Conservation (phyloP, 1,139 yeast species). For the Pichia sp. region DNA sequence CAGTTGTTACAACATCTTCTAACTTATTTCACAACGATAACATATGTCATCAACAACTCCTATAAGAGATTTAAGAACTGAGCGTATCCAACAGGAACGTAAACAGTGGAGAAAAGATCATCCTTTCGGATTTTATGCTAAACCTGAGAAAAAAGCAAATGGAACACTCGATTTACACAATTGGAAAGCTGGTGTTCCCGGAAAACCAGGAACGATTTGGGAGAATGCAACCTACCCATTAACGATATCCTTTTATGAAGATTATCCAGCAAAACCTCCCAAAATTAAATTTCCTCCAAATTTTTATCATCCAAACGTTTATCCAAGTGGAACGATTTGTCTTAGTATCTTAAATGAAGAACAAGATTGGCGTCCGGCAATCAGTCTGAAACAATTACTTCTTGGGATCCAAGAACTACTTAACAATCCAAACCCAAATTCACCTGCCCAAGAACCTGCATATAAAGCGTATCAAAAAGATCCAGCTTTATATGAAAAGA, state of each 20-base stretch:
- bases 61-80: constrained; percentile 51
- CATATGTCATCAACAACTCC: constrained; percentile 7
- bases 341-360: constrained; percentile 88
- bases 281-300: constrained; percentile 81
- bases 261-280: constrained; percentile 96
- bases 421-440: constrained; percentile 84
- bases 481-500: constrained; percentile 59
- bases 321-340: constrained; percentile 95
- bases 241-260: constrained; percentile 75
- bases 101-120: constrained; percentile 98
- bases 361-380: constrained; percentile 98
- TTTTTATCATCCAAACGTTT: constrained; percentile 93
- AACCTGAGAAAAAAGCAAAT: constrained; percentile 68
- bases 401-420: constrained; percentile 89
- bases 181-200: constrained; percentile 97
- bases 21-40: not conserved
- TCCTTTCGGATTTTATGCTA: constrained; percentile 95
- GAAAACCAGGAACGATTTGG: constrained; percentile 82
- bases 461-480: constrained; percentile 78
- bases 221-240: constrained; percentile 85
- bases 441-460: constrained; percentile 98
- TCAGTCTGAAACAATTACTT: constrained; percentile 82
- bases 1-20: not conserved
- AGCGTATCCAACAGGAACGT: constrained; percentile 80
- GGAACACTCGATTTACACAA: constrained; percentile 77